Base-by-base conservation (phyloP, 441 rosid species). In the Erodium moschatum region DNA sequence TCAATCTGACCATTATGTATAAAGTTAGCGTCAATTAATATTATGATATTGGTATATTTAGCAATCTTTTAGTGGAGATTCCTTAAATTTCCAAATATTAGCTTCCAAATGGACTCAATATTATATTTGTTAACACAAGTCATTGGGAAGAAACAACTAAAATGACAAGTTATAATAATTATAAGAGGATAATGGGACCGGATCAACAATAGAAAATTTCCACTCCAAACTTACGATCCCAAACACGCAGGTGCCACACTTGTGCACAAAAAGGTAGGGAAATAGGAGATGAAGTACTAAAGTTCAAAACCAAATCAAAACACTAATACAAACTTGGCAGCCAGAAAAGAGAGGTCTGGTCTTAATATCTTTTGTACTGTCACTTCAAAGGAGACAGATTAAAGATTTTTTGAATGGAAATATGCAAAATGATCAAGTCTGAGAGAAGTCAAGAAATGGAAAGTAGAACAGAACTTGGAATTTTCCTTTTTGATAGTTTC, bases 401-500 rank as follows among this genome's bases (percentile, higher is more conserved):
- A 19, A 19, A 21, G 4, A 20, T 2, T 12, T 58, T 58, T 58
- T 19, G 29, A 20, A 58, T 9, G 1, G 27, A 58, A 58, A 56
- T 56, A 18, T 58, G 64, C 64, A 58, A 21, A 21, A 58, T 58
- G 12, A 21, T 58, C 5, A 19, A 8, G 64, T 58, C 15, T 58
- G 29, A 10, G 29, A 19, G n/a, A 58, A 20, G 31, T 58, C 12
- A 58, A 56, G 63, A 18, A 56, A 56, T 16, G 61, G 21, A 54
- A 54, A 54, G 62, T 18, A 38, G 5, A 0, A 38, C 44, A 38
- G 10, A 13, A 48, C 54, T 48, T 48, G 8, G 62, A 56, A 19
- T 56, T 18, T 56, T 56, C 62, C 62, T 56, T 56, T 56, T 56
- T 8, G 24, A 56, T 19, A 16, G 21, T 56, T 56, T 56, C 62